A percentile compares a stretch with the other conserved stretches of the same genome.
phyloP scores from a whole-genome alignment of 2,329 filamentous ascomycete genomes.

The Ophiostoma pallidulum region DNA sequence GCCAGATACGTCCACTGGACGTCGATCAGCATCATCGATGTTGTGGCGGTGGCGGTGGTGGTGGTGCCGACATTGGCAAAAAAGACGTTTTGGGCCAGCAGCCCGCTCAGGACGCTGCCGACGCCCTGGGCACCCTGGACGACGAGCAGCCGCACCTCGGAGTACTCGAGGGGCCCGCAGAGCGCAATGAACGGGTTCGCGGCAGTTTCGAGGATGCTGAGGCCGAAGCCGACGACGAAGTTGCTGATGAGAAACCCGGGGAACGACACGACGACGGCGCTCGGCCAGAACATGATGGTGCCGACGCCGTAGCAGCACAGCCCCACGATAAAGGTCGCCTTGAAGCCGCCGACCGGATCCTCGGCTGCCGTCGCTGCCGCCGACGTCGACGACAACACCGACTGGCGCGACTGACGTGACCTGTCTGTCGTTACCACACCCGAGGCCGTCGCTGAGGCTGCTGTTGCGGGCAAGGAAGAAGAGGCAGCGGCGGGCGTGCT shows the following conservation, averaged over 20 bases:
- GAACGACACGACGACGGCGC: conserved; percentile 63
- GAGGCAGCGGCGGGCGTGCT: not conserved
- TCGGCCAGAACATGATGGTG: conserved; percentile 82
- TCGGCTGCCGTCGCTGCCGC: conserved; percentile 23
- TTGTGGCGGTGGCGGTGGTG: conserved; percentile 28
- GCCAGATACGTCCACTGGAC: conserved; percentile 84
- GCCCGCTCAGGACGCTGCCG: conserved; percentile 60
- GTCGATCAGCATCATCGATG: conserved; percentile 58
- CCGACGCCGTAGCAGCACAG: conserved; percentile 65
- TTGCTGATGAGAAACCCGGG: conserved; percentile 66
- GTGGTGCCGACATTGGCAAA: conserved; percentile 48
- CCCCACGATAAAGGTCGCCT: conserved; percentile 69
- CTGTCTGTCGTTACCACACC: not conserved
- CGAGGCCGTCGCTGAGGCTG: not conserved
- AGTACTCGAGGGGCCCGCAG: conserved; percentile 63
- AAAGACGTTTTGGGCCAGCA: conserved; percentile 65
- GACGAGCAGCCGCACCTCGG: conserved; percentile 64
- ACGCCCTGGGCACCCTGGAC: conserved; percentile 71
- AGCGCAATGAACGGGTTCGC: conserved; percentile 66
- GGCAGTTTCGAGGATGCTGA: conserved; percentile 69
- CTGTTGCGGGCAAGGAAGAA: not conserved
- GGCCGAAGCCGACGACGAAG: conserved; percentile 67
- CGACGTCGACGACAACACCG: too few species aligned
- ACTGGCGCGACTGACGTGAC: not conserved
- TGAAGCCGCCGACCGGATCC: conserved; percentile 56